A percentile compares a stretch with the other conserved stretches of the same genome.
Conservation (phyloP, 2,329 filamentous ascomycete genomes). For the Cadophora sp. region DNA sequence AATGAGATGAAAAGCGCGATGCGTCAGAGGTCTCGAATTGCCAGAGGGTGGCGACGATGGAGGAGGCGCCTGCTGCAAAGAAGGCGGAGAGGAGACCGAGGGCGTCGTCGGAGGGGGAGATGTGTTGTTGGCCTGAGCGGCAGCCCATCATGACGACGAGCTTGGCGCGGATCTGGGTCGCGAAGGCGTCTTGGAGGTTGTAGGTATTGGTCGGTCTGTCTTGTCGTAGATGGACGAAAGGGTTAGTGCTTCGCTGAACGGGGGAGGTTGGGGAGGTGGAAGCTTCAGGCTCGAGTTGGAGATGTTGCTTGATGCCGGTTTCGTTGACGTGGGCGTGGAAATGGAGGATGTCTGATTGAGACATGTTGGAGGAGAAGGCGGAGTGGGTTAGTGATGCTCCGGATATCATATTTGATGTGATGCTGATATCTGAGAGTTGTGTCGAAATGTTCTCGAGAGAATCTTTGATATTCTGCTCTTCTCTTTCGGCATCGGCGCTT, state of each 20-base stretch:
- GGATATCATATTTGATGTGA: not conserved
- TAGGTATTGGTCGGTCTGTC: not conserved
- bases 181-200: conserved; percentile 9
- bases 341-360: not conserved
- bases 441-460: not conserved
- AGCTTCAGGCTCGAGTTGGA: not conserved
- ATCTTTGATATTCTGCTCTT: not conserved
- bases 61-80: not conserved
- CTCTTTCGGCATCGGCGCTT: not conserved
- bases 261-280: not conserved
- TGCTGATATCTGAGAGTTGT: not conserved
- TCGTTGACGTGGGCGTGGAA: conserved; percentile 14
- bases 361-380: conserved; percentile 11
- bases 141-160: conserved; percentile 10
- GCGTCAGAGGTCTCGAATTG: conserved; percentile 1
- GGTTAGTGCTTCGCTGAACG: not conserved
- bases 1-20: not conserved
- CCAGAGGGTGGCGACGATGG: not conserved
- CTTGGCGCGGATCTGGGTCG: conserved; percentile 6
- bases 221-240: conserved; percentile 2
- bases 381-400: not conserved
- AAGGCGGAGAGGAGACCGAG: not conserved
- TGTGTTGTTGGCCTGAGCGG: not conserved
- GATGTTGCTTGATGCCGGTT: conserved; percentile 1
- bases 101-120: conserved; percentile 2